phyloP scores from a whole-genome alignment of 73 alveolate genomes.

The Urostyla sp. region DNA sequence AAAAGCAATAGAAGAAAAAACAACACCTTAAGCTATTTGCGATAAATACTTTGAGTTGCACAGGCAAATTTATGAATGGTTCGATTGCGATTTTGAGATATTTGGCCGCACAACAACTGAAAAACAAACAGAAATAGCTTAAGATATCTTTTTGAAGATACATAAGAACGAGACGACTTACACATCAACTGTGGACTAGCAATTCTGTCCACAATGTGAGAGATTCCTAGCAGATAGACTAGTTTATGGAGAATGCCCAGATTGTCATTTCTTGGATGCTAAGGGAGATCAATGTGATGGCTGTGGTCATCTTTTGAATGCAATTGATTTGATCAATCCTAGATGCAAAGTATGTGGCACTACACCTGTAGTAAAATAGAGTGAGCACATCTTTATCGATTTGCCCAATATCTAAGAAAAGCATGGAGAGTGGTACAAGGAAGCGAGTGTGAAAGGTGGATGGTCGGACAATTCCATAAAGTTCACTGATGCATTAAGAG shows the following conservation, averaged over 20 bases:
- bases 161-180: conserved; percentile 81
- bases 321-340: conserved; percentile 93
- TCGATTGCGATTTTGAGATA: conserved; percentile 96
- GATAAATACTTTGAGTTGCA: conserved; percentile 90
- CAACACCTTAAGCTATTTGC: conserved; percentile 94
- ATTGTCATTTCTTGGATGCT: conserved; percentile 92
- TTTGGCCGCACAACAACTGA: conserved; percentile 97
- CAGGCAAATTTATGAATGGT: conserved; percentile 95
- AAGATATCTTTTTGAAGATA: conserved; percentile 89
- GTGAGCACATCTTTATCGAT: conserved; percentile 91
- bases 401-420: conserved; percentile 83
- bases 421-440: conserved; percentile 83
- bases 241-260: conserved; percentile 95
- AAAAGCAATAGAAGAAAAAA: conserved; percentile 93
- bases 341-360: conserved; percentile 89
- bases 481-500: conserved; percentile 85
- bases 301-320: conserved; percentile 94
- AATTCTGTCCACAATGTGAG: conserved; percentile 86
- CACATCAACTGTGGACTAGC: conserved; percentile 87
- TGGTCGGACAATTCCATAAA: conserved; percentile 92
- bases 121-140: conserved; percentile 91
- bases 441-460: conserved; percentile 83
- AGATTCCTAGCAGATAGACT: conserved; percentile 96
- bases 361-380: conserved; percentile 80
- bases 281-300: conserved; percentile 98